Evolutionary conservation across 2,329 filamentous ascomycete species (phyloP), one percentile per base, ranked within the genome.

Genomic region (Colletotrichum sp.): DNA sequence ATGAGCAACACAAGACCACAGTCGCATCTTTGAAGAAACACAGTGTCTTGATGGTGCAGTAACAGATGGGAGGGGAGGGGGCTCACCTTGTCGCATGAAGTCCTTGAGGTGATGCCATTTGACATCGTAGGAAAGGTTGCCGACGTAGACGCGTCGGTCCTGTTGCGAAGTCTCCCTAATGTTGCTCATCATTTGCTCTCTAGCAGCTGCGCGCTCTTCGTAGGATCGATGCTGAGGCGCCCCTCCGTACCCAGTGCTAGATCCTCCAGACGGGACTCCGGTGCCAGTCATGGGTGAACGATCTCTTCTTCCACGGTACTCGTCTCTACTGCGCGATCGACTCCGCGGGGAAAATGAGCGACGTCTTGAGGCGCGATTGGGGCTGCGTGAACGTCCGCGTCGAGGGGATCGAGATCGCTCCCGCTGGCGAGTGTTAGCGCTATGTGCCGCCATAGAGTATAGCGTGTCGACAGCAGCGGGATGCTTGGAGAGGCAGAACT

Each of bases 21-120:
- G 87, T 28, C 55, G 6, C 16, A 18, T 58, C 13, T 25, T 58
- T 58, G 22, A 58, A 25, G 55, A 58, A 15, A 18, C 22, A 15
- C 13, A 22, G 13, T 28, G 27, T 58, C 55, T 58, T 58, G 22
- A 28, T 58, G 39, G 18, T 48, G 39, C 39, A 58, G 55, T 28
- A 27, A 27, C 16, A 25, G 12, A 28, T 10, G 13, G 78, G n/a
- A 39, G 48, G 58, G 22, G 39, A 67, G 48, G 22, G 58, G 65
- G 87, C 94, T 89, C 90, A 98, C 97, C 96, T 93, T 98, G 95
- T 92, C 97, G 94, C 97, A 99, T 99, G 85, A 98, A 98, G 89
- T 99, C 97, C 90, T 99, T 99, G 78, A 99, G 92, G 84, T 98
- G 97, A 89, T 98, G 96, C 97, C 97, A 99, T 90, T 99, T 99